Base-by-base conservation (phyloP, 2,329 filamentous ascomycete species). In the Apiospora saccharicola region DNA sequence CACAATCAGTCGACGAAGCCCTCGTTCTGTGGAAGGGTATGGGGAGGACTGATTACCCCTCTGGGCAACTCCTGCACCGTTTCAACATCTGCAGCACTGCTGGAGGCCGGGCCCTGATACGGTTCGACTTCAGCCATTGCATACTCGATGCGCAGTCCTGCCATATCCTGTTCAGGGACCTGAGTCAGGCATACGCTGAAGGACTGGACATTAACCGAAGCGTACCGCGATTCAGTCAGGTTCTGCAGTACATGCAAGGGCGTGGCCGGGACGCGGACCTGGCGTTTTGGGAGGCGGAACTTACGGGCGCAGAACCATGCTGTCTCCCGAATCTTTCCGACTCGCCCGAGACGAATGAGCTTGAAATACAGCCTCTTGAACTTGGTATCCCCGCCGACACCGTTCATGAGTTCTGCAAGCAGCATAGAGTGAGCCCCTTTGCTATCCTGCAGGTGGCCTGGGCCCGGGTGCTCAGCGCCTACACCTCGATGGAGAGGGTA, bases 401-500 rank as follows among this genome's bases (percentile, higher is more conserved):
- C 14, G 24, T 72, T 16, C 67, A 72, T 24, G 37, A 53, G 2
- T 70, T 72, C 24, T 72, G 71, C 47, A 70, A 72, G 57, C 43
- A 47, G n/a, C 69, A 70, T 16, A 37, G 57, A 8, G 68, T 72
- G 14, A 72, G 68, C 8, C 71, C 71, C 5, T 68, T 70, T 43
- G 68, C 71, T 1, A 19, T 72, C 26, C 16, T 72, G 46, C 71
- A 82, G 57, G 83, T 82, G 19, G 84, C 83, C 5, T 86, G 84
- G 84, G 82, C 82, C 4, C 71, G 85, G 22, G 79, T 83, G 1
- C 79, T 83, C 0, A 79, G 80, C 0, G 74, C 81, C 14, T 84
- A 84, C 72, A 79, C 82, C 71, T 78, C 79, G 1, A 77, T 80
- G 26, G 72, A 78, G 12, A 81, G 84, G 67, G 79, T 84, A 44